phyloP scores from a whole-genome alignment of 1,139 yeast species.

The Suhomyces bokatorum region DNA sequence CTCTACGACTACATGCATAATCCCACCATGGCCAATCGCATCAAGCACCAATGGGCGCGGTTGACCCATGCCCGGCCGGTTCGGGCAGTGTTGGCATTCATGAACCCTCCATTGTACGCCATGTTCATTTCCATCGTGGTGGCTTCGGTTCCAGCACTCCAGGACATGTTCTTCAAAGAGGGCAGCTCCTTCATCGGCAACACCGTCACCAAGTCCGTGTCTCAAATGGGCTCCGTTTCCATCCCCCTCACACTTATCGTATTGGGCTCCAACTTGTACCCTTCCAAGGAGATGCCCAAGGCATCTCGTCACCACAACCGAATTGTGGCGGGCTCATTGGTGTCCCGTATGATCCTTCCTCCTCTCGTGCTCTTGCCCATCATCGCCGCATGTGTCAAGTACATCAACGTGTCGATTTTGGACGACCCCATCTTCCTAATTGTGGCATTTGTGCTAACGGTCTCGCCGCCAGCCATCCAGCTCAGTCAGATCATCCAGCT shows the following conservation, averaged over 20 bases:
- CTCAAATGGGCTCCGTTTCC: conserved; percentile 82
- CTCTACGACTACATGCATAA: conserved; percentile 8
- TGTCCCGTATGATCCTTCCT: conserved; percentile 78
- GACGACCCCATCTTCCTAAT: conserved; percentile 83
- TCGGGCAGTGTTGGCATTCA: conserved; percentile 44
- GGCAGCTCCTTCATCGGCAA: conserved; percentile 60
- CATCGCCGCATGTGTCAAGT: conserved; percentile 66
- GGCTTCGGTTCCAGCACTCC: conserved; percentile 75
- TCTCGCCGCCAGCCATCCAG: conserved; percentile 85
- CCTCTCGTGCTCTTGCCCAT: conserved; percentile 66
- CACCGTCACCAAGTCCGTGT: conserved; percentile 74
- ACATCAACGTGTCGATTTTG: conserved; percentile 62
- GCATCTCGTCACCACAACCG: conserved; percentile 57
- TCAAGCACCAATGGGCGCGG: conserved; percentile 1
- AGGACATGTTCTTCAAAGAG: conserved; percentile 60
- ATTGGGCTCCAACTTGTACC: conserved; percentile 73
- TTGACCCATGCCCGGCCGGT: conserved; percentile 13
- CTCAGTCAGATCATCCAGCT: conserved; percentile 79
- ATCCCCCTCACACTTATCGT: conserved; percentile 72
- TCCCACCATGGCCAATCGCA: conserved; percentile 2
- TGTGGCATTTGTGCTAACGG: conserved; percentile 71
- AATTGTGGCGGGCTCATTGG: conserved; percentile 65
- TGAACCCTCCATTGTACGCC: conserved; percentile 96
- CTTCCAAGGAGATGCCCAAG: conserved; percentile 65
- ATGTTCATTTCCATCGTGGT: conserved; percentile 82